A percentile compares a stretch with the other conserved stretches of the same genome.
phyloP scores from a whole-genome alignment of 805 yeast genomes.

The Sugiyamaella smithiae region DNA sequence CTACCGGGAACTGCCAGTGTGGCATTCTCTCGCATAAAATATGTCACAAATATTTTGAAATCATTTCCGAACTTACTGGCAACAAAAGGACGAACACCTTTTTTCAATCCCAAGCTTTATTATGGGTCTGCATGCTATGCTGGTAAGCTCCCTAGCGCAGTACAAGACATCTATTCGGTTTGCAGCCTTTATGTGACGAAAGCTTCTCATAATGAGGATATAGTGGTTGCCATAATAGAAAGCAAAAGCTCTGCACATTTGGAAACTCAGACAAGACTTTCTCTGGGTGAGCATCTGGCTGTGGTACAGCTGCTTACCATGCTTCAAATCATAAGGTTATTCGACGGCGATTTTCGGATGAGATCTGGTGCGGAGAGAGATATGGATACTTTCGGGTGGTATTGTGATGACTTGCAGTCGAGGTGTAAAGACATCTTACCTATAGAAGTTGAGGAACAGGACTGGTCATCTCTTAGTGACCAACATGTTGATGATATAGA shows the following conservation, averaged over 20 bases:
- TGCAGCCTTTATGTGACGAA: neutral
- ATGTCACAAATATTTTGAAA: neutral
- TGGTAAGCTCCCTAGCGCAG: neutral
- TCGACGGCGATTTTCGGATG: neutral
- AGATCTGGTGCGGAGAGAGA: neutral
- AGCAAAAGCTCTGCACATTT: neutral
- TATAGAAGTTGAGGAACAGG: neutral
- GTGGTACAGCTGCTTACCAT: neutral
- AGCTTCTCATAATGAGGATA: neutral
- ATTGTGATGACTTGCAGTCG: neutral
- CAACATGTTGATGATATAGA: neutral
- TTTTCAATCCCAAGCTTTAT: neutral
- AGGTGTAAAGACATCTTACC: neutral
- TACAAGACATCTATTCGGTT: neutral
- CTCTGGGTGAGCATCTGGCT: neutral
- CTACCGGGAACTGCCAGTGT: neutral
- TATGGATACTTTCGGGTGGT: neutral
- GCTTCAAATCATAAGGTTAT: neutral
- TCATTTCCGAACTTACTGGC: neutral
- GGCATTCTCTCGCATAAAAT: neutral
- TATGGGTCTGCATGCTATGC: neutral
- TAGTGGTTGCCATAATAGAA: neutral
- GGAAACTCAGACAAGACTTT: neutral
- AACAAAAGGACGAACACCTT: neutral
- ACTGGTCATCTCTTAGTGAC: neutral